phyloP scores from a whole-genome alignment of 345 rosid genomes.

The Noccaea caerulescens region DNA sequence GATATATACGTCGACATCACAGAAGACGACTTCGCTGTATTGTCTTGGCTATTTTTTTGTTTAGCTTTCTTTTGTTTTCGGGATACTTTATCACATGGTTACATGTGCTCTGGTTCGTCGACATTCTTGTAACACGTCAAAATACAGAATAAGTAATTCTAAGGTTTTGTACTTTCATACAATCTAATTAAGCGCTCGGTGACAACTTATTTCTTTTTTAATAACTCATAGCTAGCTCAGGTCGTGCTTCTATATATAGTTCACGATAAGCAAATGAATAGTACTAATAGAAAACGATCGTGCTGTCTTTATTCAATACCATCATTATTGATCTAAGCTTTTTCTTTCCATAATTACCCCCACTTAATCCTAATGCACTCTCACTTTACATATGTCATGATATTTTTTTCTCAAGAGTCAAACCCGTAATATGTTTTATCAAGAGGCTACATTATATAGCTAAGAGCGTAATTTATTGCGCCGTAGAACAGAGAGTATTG shows the following conservation, averaged over 20 bases:
- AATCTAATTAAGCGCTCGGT: not conserved
- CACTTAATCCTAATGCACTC: conserved; percentile 22
- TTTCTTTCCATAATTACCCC: conserved; percentile 34
- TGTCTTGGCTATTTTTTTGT: conserved; percentile 35
- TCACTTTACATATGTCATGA: not conserved
- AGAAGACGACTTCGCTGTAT: conserved; percentile 39
- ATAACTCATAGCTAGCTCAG: not conserved
- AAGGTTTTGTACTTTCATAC: not conserved
- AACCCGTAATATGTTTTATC: not conserved
- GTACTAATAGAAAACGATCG: conserved; percentile 17
- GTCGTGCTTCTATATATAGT: conserved; percentile 18
- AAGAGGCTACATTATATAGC: not conserved
- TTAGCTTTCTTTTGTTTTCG: not conserved
- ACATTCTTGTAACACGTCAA: conserved; percentile 34
- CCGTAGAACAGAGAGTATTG: not conserved
- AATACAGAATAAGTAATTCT: conserved; percentile 6
- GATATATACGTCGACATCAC: conserved; percentile 23
- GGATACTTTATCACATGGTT: conserved; percentile 43
- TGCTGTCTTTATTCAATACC: conserved; percentile 28
- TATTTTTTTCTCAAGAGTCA: not conserved
- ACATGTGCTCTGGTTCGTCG: conserved; percentile 44
- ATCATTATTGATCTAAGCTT: conserved; percentile 28
- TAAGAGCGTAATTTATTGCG: not conserved
- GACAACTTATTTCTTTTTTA: not conserved
- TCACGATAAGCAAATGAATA: not conserved